Evolutionary conservation across 192 early-diverging fungal genomes (phyloP).

Genomic region (Chytriomyces confervae): DNA sequence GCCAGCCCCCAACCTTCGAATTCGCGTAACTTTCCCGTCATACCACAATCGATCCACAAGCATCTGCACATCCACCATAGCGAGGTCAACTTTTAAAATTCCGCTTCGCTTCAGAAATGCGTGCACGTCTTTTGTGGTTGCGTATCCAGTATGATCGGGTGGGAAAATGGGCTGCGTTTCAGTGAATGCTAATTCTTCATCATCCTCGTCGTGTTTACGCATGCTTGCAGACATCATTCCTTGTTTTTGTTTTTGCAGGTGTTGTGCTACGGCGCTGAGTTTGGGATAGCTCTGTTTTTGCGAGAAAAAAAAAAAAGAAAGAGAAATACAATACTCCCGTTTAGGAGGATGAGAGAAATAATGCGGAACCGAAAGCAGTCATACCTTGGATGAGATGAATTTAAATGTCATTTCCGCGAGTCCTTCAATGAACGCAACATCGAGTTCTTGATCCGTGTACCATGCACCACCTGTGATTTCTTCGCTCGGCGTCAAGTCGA

Average conservation of each 20-base stretch:
- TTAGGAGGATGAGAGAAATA: too few relatives aligned
- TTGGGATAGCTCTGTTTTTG: slow-evolving; percentile 47
- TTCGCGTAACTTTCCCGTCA: slow-evolving; percentile 81
- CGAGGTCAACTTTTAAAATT: slow-evolving; percentile 76
- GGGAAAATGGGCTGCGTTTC: slow-evolving; percentile 60
- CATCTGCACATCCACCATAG: slow-evolving; percentile 72
- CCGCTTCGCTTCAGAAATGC: slow-evolving; percentile 72
- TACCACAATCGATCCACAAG: slow-evolving; percentile 84
- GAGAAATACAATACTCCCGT: too few relatives aligned
- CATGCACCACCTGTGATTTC: slow-evolving; percentile 92
- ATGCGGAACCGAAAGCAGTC: not conserved
- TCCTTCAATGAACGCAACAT: slow-evolving; percentile 87
- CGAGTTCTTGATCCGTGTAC: slow-evolving; percentile 92
- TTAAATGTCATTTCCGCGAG: slow-evolving; percentile 74
- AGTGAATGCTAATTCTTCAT: not conserved
- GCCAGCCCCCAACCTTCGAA: slow-evolving; percentile 54
- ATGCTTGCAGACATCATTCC: not conserved
- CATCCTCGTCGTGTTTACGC: too few relatives aligned
- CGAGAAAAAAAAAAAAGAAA: slow-evolving; percentile 41
- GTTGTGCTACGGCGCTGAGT: slow-evolving; percentile 1
- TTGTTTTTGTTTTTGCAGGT: not conserved
- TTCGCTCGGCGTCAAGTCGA: slow-evolving; percentile 76
- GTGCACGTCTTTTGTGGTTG: slow-evolving; percentile 72
- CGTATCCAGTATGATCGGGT: slow-evolving; percentile 70
- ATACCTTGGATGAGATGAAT: slow-evolving; percentile 62